These are phyloP conservation scores for Exophiala dermatitidis DNA, from an alignment of 2,329 filamentous ascomycete genomes.

Conservation along the genomic window DNA sequence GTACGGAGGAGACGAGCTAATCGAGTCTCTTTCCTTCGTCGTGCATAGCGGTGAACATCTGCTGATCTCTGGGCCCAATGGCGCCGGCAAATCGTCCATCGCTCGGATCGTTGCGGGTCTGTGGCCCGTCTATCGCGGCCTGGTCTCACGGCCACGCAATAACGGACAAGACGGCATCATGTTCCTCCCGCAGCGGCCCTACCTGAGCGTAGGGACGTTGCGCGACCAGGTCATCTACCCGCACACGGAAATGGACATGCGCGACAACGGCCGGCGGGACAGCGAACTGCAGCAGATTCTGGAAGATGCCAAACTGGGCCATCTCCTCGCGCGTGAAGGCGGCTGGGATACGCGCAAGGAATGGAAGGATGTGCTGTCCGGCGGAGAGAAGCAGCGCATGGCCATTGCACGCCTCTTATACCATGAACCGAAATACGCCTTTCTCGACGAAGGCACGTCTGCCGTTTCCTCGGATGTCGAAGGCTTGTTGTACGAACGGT, in stretches of 20 bases:
- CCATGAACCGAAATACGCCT: constrained; percentile 88
- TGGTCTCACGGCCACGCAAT: constrained; percentile 77
- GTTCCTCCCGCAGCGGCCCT: constrained; percentile 92
- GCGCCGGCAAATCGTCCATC: constrained; percentile 86
- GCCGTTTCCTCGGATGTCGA: constrained; percentile 93
- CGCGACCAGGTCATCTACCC: constrained; percentile 98
- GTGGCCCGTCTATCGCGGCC: constrained; percentile 91
- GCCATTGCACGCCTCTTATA: constrained; percentile 84
- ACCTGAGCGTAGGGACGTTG: constrained; percentile 83
- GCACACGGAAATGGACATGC: constrained; percentile 91
- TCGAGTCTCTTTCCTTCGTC: constrained; percentile 82
- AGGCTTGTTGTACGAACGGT: constrained; percentile 82
- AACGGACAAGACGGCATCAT: constrained; percentile 88
- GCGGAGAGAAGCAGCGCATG: constrained; percentile 95
- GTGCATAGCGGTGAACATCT: constrained; percentile 87
- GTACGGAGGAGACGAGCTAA: constrained; percentile 80
- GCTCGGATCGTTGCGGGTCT: constrained; percentile 80
- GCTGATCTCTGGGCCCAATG: constrained; percentile 89
- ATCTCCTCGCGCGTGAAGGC: constrained; percentile 83
- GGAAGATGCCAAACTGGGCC: constrained; percentile 77
- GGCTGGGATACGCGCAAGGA: constrained; percentile 96
- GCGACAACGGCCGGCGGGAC: constrained; percentile 68
- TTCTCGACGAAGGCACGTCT: constrained; percentile 91
- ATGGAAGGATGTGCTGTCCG: constrained; percentile 97
- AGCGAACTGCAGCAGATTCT: constrained; percentile 69